Evolutionary conservation across 2,329 filamentous ascomycete species (phyloP).

Genomic region (Cladophialophora psammophila): DNA sequence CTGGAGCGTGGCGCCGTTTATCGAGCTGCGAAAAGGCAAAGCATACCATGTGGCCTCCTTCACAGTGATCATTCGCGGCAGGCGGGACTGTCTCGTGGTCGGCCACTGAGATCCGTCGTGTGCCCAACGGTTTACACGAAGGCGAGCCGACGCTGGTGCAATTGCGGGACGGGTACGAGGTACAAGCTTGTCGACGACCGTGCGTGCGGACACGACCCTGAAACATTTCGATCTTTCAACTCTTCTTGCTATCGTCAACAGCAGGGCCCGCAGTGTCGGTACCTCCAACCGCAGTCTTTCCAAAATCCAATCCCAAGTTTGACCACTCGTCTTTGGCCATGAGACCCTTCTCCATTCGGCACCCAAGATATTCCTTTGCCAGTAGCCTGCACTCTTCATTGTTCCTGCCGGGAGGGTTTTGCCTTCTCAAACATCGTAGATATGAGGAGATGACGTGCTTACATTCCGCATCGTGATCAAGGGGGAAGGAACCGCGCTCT

Average conservation of each 20-base stretch:
- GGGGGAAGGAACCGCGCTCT: constrained; percentile 91
- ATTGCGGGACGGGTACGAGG: neutral
- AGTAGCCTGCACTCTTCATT: constrained; percentile 83
- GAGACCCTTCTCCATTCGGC: constrained; percentile 93
- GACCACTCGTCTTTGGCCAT: constrained; percentile 97
- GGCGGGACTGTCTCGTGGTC: neutral
- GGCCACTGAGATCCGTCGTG: neutral
- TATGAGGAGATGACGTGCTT: constrained; percentile 87
- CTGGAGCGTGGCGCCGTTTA: neutral
- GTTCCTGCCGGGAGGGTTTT: constrained; percentile 81
- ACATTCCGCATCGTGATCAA: constrained; percentile 96
- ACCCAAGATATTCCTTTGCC: constrained; percentile 87
- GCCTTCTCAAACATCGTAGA: constrained; percentile 72
- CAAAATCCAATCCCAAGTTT: constrained; percentile 81
- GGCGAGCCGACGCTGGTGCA: neutral
- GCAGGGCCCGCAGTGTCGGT: constrained; percentile 1
- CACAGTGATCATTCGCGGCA: neutral
- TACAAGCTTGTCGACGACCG: neutral
- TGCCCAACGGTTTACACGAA: neutral
- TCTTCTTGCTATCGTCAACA: constrained; percentile 7
- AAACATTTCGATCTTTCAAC: constrained; percentile 10
- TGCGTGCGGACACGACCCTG: neutral
- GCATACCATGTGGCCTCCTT: neutral
- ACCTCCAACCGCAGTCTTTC: constrained; percentile 44
- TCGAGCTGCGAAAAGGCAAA: neutral